phyloP scores from a whole-genome alignment of 2,329 filamentous ascomycete species.

The Trichoderma oligosporum region DNA sequence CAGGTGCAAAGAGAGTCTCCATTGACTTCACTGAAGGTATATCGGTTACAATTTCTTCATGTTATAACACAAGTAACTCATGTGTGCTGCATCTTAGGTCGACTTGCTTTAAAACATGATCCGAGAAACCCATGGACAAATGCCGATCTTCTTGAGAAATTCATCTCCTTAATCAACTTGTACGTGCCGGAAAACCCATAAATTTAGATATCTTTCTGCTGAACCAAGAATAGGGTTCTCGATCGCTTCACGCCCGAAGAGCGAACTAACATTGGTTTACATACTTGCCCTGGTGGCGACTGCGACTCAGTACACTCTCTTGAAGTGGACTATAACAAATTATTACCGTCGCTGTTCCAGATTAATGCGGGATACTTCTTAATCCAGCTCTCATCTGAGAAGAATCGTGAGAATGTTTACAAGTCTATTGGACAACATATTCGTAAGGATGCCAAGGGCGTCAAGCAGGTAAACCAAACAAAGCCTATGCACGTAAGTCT shows the following conservation, averaged over 20 bases:
- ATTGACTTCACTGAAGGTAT: constrained; percentile 22
- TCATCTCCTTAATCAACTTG: constrained; percentile 18
- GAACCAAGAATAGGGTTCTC: constrained; percentile 3
- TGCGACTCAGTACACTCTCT: constrained; percentile 19
- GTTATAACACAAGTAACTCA: background rate
- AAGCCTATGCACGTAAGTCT: background rate
- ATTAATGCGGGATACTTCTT: constrained; percentile 21
- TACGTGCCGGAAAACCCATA: background rate
- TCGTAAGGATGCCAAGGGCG: constrained; percentile 18
- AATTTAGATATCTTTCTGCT: background rate
- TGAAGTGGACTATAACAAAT: constrained; percentile 17
- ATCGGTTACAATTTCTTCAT: too few species aligned
- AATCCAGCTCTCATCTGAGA: constrained; percentile 19
- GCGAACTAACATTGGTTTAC: constrained; percentile 19
- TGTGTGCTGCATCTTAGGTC: background rate
- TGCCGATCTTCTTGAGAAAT: constrained; percentile 11
- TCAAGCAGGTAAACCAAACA: constrained; percentile 13
- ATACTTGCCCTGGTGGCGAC: constrained; percentile 22
- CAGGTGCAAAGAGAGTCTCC: constrained; percentile 19
- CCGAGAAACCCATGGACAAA: constrained; percentile 15
- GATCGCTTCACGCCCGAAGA: constrained; percentile 17
- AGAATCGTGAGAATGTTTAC: constrained; percentile 16
- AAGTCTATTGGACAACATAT: constrained; percentile 16
- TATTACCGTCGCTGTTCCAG: constrained; percentile 15
- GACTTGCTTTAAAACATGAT: constrained; percentile 18